Evolutionary conservation across 768 basidiomycete species (phyloP).

Genomic region (Auriscalpium orientale): DNA sequence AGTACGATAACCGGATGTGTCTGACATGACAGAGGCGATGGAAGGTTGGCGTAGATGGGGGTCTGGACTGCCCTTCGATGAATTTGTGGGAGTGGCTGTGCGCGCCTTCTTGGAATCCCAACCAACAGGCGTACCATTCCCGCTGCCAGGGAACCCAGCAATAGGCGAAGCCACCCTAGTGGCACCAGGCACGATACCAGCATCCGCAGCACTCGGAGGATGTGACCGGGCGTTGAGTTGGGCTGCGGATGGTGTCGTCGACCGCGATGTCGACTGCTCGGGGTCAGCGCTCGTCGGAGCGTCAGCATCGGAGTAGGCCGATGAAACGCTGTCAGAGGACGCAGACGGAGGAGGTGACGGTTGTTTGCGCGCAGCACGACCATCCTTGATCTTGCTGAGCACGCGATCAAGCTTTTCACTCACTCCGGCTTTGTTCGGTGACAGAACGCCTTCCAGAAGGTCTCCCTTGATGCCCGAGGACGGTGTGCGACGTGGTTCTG

Average conservation of each 20-base stretch:
- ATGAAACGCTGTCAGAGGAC: conserved; percentile 28
- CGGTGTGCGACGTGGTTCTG: conserved; percentile 25
- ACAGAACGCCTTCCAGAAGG: conserved; percentile 59
- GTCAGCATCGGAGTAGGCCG: conserved; percentile 54
- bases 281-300: background rate
- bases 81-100: conserved; percentile 6
- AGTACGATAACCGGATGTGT: conserved; percentile 15
- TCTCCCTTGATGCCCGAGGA: conserved; percentile 39
- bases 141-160: conserved; percentile 22
- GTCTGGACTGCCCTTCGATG: background rate
- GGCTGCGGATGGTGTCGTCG: conserved; percentile 9
- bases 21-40: conserved; percentile 8
- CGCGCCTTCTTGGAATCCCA: conserved; percentile 4
- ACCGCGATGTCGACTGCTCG: conserved; percentile 14
- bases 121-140: conserved; percentile 21
- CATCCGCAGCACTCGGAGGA: conserved; percentile 10
- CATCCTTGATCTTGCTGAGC: conserved; percentile 66
- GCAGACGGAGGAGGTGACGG: conserved; percentile 16
- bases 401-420: conserved; percentile 70
- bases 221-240: conserved; percentile 2
- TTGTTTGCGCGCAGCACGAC: conserved; percentile 33
- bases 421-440: conserved; percentile 48
- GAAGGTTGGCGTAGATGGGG: conserved; percentile 10
- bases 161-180: conserved; percentile 22
- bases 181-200: conserved; percentile 13